Evolutionary conservation across 208 protist species (phyloP), one percentile per base, ranked within the genome.

Genomic region (Trypanosoma avium): DNA sequence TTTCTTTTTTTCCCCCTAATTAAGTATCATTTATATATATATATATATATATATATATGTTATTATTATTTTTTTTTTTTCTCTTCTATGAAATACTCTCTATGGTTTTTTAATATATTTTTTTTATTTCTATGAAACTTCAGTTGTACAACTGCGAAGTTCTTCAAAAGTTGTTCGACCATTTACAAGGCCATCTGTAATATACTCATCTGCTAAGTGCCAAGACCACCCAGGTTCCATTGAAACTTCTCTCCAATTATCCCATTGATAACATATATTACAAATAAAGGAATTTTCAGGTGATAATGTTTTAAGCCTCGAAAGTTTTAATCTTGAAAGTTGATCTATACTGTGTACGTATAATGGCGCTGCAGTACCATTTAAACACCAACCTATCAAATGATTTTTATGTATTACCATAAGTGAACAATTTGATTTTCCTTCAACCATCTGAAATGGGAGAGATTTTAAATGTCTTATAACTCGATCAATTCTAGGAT

Each of bases 401-500:
- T 88, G 87, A 57, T 90, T 93, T 19, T 72, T 75, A 67, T 93
- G 87, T 6, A 93, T 49, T 15, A 93, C 50, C 24, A 93, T 48
- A 43, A 50, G 79, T 21, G 5, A 10, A 8, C 45, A 24, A 30
- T 13, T 0, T 36, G 33, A 38, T 48, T 22, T 36, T 3, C 12
- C 24, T 10, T 58, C 67, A 33, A 50, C 32, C 49, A 53, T 32
- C 46, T 43, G 57, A 58, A 72, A 72, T 17, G 59, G 58, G 52
- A 59, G 58, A 30, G 58, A 72, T 0, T 43, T 33, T 30, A 72
- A 19, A 40, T 66, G 67, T 27, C 50, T 30, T 24, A 65, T n/a
- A 8, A 72, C 58, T 22, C 67, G 45, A 26, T 13, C 4, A 24
- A 45, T 40, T 6, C 22, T 50, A 21, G 17, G 12, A n/a, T 43